Percentiles rank a stretch among this genome's conserved stretches.
These are phyloP conservation scores for Dothideomycetes sp. DNA, from an alignment of 2,329 filamentous ascomycete genomes.

Conservation along the genomic window DNA sequence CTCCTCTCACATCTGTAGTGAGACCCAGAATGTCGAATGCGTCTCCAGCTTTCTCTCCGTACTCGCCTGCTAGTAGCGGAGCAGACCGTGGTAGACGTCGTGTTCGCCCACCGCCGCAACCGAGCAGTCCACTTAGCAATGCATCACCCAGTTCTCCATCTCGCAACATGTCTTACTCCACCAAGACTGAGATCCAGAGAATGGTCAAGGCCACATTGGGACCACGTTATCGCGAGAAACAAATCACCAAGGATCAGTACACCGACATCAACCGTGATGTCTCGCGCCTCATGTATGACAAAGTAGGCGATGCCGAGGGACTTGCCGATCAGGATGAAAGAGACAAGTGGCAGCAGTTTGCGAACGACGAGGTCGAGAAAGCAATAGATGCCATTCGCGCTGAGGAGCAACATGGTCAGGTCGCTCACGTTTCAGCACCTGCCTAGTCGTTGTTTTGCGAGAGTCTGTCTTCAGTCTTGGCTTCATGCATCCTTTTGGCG, in stretches of 20 bases:
- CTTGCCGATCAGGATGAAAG: conserved; percentile 54
- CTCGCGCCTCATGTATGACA: conserved; percentile 76
- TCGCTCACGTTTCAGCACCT: not conserved
- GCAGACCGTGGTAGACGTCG: conserved; percentile 34
- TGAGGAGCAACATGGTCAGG: not conserved
- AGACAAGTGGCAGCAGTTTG: conserved; percentile 64
- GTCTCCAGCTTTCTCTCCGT: conserved; percentile 9
- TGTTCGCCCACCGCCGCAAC: conserved; percentile 21
- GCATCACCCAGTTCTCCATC: conserved; percentile 19
- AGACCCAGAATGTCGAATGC: conserved; percentile 61
- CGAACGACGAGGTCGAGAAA: conserved; percentile 64
- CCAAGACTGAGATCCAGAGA: conserved; percentile 78
- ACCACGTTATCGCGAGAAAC: conserved; percentile 68
- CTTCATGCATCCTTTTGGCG: no score
- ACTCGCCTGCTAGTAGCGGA: conserved; percentile 7
- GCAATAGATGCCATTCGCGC: conserved; percentile 40
- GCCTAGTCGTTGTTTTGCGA: not conserved
- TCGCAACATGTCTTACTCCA: conserved; percentile 57
- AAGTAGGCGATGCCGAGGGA: conserved; percentile 39
- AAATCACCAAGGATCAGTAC: conserved; percentile 80
- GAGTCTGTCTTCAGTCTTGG: not conserved
- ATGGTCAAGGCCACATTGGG: conserved; percentile 77
- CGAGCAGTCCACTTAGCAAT: conserved; percentile 55
- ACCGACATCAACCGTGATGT: conserved; percentile 84
- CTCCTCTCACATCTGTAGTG: conserved; percentile 57